Evolutionary conservation across 257 asterid genomes (phyloP).

Genomic region (Penstemon eatonii): DNA sequence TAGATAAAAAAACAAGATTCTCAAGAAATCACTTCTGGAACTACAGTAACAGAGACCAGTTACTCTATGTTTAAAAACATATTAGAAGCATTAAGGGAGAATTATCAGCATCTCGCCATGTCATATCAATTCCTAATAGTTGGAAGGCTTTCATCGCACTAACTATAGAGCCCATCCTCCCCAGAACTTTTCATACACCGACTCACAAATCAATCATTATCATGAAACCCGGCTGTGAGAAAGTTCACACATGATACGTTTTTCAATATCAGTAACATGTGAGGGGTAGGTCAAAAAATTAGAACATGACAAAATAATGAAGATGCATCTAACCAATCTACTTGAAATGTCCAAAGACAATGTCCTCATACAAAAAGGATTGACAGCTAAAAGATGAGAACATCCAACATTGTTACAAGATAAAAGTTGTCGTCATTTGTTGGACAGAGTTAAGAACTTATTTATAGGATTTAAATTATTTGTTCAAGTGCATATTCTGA

Average conservation of each 20-base stretch:
- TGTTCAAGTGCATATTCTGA: neutral
- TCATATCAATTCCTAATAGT: conserved; percentile 5
- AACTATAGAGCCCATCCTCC: neutral
- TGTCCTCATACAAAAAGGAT: neutral
- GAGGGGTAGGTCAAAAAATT: too few relatives aligned
- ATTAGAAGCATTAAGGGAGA: neutral
- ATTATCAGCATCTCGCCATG: neutral
- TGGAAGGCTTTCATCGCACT: neutral
- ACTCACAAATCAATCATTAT: neutral
- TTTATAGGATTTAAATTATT: conserved; percentile 4
- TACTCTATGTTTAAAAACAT: neutral
- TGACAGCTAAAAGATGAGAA: conserved; percentile 4
- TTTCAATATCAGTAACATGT: conserved; percentile 14
- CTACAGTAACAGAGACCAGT: conserved; percentile 15
- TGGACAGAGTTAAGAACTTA: neutral
- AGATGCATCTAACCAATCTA: conserved; percentile 8
- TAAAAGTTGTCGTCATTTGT: conserved; percentile 5
- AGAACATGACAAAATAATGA: conserved; percentile 1
- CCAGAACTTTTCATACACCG: neutral
- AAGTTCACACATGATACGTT: neutral
- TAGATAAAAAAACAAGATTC: conserved; percentile 9
- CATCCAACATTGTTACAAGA: conserved; percentile 19
- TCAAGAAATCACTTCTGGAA: neutral
- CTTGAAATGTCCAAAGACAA: neutral
- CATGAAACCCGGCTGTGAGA: neutral